Conservation (phyloP, 495 filamentous ascomycete species). For the Neurospora discreta region DNA sequence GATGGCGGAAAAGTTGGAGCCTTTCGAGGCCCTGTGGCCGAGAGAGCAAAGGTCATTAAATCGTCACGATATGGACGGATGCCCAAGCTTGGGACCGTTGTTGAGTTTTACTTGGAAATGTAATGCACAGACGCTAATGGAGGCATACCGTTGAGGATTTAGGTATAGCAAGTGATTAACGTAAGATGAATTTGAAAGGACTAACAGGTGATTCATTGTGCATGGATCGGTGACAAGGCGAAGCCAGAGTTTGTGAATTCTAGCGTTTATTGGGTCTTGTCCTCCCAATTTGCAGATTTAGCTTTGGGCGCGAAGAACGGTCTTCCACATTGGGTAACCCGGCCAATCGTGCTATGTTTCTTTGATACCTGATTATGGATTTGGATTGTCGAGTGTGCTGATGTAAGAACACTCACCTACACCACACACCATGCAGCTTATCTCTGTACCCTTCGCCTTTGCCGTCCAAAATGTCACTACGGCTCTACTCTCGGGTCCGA, state of each 20-base stretch:
- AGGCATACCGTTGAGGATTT: not conserved
- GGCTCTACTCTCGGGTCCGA: not conserved
- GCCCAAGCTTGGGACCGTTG: not conserved
- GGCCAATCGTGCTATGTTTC: not conserved
- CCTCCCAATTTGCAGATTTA: not conserved
- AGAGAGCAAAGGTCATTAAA: not conserved
- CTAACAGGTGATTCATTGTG: no score
- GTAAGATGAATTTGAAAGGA: no score
- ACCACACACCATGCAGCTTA: not conserved
- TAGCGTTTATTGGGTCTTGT: fast-evolving
- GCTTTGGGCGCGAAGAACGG: not conserved
- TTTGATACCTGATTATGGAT: not conserved
- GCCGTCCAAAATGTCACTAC: not conserved
- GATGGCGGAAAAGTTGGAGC: not conserved
- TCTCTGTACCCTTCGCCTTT: not conserved
- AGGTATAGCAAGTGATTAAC: not conserved
- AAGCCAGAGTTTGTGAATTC: not conserved
- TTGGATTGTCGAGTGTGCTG: not conserved
- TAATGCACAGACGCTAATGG: not conserved
- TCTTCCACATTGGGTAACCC: not conserved
- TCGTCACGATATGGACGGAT: not conserved
- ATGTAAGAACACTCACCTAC: not conserved
- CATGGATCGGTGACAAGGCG: not conserved
- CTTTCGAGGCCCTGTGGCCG: not conserved
- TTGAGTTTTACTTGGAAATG: not conserved